Evolutionary conservation across 805 yeast genomes (phyloP).

Genomic region (Ogataea kodamae): DNA sequence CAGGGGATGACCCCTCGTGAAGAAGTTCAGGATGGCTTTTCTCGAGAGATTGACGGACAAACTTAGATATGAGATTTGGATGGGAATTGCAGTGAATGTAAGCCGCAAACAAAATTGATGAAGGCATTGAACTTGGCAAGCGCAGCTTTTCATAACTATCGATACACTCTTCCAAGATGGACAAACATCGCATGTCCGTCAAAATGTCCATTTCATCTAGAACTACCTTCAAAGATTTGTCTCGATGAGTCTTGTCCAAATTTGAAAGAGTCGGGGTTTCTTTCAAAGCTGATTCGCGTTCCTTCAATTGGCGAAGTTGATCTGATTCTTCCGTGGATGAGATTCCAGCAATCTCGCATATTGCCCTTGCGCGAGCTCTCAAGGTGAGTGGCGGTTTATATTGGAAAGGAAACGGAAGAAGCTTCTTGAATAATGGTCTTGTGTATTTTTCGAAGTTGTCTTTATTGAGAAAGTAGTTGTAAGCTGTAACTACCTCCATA

Average conservation of each 20-base stretch:
- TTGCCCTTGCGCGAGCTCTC: slow-evolving; percentile 31
- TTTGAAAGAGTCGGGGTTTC: slow-evolving; percentile 30
- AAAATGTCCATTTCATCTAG: slow-evolving; percentile 28
- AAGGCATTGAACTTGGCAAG: slow-evolving; percentile 11
- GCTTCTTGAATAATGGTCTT: slow-evolving; percentile 47
- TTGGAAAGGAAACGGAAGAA: slow-evolving; percentile 72
- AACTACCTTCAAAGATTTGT: slow-evolving; percentile 22
- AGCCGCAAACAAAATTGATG: slow-evolving; percentile 40
- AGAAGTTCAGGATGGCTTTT: slow-evolving; percentile 33
- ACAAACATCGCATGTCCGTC: slow-evolving; percentile 30
- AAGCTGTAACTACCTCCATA: slow-evolving; percentile 47
- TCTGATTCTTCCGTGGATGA: slow-evolving; percentile 27
- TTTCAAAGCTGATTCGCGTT: slow-evolving; percentile 23
- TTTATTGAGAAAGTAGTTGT: slow-evolving; percentile 53
- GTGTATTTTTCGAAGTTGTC: slow-evolving; percentile 60
- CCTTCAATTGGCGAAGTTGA: slow-evolving; percentile 25
- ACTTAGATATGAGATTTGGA: slow-evolving; percentile 39
- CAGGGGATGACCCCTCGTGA: slow-evolving; percentile 1
- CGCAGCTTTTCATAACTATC: slow-evolving; percentile 19
- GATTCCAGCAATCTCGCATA: slow-evolving; percentile 34
- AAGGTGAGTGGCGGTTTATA: slow-evolving; percentile 58
- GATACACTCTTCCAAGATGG: slow-evolving; percentile 20
- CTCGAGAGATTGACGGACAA: slow-evolving; percentile 35
- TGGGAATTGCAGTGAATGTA: slow-evolving; percentile 30
- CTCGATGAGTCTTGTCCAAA: slow-evolving; percentile 27